These are phyloP conservation scores for Gossypium mustelinum DNA, from an alignment of 345 rosid genomes.

Conservation along the genomic window DNA sequence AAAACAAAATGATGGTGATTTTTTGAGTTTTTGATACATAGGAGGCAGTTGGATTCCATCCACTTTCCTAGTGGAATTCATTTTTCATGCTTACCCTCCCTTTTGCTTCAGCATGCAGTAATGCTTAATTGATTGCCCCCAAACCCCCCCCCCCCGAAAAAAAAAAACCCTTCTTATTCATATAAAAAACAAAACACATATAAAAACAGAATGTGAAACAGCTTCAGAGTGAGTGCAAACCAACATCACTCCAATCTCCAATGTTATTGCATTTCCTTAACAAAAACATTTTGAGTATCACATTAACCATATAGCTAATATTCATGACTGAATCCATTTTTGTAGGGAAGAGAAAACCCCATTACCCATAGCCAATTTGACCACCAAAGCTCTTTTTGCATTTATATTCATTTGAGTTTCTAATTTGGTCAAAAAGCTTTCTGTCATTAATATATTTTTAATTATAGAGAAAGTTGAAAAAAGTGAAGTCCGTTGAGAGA, in stretches of 20 bases:
- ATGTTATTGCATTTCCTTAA: too few species aligned
- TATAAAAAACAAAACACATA: not conserved
- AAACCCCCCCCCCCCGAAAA: not conserved
- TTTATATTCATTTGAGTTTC: not conserved
- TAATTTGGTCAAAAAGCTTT: not conserved
- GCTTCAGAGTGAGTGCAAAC: too few species aligned
- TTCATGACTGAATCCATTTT: too few species aligned
- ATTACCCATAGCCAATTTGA: not conserved
- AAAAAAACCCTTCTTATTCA: not conserved
- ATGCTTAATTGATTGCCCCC: not conserved
- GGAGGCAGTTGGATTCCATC: conserved; percentile 24
- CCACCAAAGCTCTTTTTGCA: not conserved
- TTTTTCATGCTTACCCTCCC: not conserved
- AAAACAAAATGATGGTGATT: conserved; percentile 41
- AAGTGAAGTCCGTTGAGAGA: not conserved
- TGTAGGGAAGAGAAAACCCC: too few species aligned
- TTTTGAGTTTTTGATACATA: conserved; percentile 28
- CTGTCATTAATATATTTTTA: not conserved
- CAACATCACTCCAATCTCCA: too few species aligned
- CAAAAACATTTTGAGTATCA: too few species aligned
- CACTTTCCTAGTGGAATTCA: conserved; percentile 12
- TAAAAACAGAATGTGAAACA: too few species aligned
- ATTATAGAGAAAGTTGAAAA: not conserved
- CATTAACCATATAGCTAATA: too few species aligned
- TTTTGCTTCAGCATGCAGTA: conserved; percentile 28